Conservation (phyloP, 2,329 filamentous ascomycete species). For the Aspergillus sp. region DNA sequence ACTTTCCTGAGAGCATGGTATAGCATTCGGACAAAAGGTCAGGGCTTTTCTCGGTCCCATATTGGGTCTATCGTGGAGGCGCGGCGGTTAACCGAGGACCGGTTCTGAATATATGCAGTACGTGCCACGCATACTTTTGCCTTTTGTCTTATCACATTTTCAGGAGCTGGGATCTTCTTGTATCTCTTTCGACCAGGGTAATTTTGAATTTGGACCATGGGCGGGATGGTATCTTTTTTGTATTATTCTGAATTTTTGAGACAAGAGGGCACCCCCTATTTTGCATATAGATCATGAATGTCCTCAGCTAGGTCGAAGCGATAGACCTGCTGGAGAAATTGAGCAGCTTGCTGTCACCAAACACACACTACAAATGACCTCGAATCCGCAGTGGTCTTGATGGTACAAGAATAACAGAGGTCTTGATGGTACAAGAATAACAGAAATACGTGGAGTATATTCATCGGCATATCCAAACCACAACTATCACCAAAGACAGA, state of each 20-base stretch:
- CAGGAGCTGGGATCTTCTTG: not conserved
- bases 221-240: not conserved
- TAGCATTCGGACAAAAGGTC: slow-evolving; percentile 40
- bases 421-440: not conserved
- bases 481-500: not conserved
- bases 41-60: slow-evolving; percentile 45
- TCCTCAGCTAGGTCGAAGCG: not conserved
- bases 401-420: not conserved
- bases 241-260: not conserved
- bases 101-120: slow-evolving; percentile 24
- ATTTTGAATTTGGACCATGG: not conserved
- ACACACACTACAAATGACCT: not conserved
- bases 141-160: not conserved
- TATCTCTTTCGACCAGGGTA: not conserved
- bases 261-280: not conserved
- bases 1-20: slow-evolving; percentile 39
- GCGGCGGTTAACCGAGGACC: slow-evolving; percentile 30
- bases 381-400: not conserved
- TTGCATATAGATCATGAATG: not conserved
- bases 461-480: too few species aligned
- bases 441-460: not conserved
- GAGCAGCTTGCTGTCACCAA: not conserved
- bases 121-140: not conserved
- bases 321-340: not conserved
- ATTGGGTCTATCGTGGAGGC: slow-evolving; percentile 42